Conservation (phyloP, 441 rosid genomes). For the Pelargonium cotyledonis region DNA sequence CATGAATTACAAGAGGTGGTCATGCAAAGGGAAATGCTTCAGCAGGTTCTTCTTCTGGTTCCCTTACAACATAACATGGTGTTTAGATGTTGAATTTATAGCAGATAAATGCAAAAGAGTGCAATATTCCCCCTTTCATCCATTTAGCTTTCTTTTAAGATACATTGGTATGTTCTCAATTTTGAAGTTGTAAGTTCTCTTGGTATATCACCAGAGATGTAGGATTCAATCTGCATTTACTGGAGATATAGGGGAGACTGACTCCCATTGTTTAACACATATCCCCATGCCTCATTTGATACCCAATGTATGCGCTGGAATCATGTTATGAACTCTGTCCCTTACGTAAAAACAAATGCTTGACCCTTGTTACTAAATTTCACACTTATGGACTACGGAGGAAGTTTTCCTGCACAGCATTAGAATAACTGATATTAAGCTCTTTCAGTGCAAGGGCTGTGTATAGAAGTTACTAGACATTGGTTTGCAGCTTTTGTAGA, state of each 20-base stretch:
- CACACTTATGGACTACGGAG: no score
- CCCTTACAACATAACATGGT: background rate
- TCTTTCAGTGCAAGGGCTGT: background rate
- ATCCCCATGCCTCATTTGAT: no score
- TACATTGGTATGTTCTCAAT: background rate
- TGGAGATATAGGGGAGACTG: no score
- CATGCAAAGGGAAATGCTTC: constrained; percentile 69
- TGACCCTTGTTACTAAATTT: no score
- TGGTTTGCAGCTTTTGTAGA: background rate
- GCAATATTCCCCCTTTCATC: background rate
- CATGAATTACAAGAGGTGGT: constrained; percentile 83
- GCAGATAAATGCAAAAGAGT: background rate
- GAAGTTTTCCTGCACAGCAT: no score
- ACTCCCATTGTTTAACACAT: no score
- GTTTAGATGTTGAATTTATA: background rate
- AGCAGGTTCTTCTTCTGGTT: constrained; percentile 55
- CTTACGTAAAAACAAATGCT: no score
- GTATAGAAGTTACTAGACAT: background rate
- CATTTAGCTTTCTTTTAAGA: constrained; percentile 1
- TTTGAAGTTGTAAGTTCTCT: background rate
- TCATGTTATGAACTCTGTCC: no score
- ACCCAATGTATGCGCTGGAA: no score
- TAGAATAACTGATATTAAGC: no score
- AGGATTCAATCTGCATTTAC: no score
- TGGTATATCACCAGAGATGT: no score